A percentile compares a stretch with the other conserved stretches of the same genome.
These are phyloP conservation scores for Stipa capillata DNA, from an alignment of 176 grass and related monocot species.

Conservation along the genomic window DNA sequence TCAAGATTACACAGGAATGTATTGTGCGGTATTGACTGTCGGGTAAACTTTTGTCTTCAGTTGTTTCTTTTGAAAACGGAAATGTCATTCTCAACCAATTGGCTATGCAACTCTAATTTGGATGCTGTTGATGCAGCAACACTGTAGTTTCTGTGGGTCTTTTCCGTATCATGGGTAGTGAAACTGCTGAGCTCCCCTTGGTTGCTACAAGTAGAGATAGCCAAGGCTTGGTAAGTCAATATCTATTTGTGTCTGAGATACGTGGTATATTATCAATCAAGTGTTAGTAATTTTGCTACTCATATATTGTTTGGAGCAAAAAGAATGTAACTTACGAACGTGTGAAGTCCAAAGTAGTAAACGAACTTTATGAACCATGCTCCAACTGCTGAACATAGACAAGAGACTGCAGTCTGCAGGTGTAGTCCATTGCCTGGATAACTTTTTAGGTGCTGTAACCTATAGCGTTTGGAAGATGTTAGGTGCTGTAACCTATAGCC, in stretches of 20 bases:
- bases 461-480: not conserved
- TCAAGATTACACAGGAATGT: slow-evolving; percentile 89
- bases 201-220: slow-evolving; percentile 57
- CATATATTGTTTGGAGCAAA: not conserved
- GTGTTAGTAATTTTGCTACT: not conserved
- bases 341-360: not conserved
- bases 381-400: not conserved
- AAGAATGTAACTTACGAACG: not conserved
- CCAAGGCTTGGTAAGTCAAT: slow-evolving; percentile 58
- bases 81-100: not conserved
- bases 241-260: not conserved
- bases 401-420: not conserved
- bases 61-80: not conserved
- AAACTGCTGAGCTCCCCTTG: slow-evolving; percentile 72
- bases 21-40: slow-evolving; percentile 75
- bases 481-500: too few species aligned
- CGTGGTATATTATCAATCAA: not conserved
- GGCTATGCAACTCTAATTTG: slow-evolving; percentile 5
- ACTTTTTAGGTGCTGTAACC: not conserved
- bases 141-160: slow-evolving; percentile 69
- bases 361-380: not conserved
- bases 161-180: slow-evolving; percentile 59
- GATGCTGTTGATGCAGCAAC: slow-evolving; percentile 37
- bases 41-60: slow-evolving; percentile 32
- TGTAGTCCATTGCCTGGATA: not conserved